Conservation (phyloP, 1,284 basidiomycete genomes). For the Ustilago sp. region DNA sequence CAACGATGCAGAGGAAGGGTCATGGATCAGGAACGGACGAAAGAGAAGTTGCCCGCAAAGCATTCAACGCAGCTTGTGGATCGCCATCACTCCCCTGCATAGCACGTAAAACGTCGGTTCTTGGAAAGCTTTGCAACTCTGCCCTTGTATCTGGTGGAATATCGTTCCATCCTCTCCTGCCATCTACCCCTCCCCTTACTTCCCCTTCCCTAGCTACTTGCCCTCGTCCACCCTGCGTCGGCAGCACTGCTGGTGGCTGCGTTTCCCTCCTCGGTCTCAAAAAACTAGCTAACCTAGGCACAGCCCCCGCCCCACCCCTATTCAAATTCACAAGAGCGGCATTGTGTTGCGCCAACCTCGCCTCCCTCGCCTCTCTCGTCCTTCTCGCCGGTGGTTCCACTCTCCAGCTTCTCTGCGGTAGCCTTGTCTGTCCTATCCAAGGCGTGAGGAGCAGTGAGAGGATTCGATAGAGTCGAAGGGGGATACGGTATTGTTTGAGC, state of each 20-base stretch:
- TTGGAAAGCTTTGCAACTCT: background rate
- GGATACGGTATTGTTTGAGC: constrained; percentile 29
- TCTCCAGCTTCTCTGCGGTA: constrained; percentile 32
- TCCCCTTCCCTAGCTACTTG: background rate
- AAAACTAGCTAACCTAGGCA: constrained; percentile 28
- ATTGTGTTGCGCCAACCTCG: constrained; percentile 32
- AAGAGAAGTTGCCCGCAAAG: background rate
- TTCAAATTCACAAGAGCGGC: constrained; percentile 14
- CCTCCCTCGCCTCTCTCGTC: constrained; percentile 23
- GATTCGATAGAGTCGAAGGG: constrained; percentile 17
- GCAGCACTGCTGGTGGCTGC: background rate
- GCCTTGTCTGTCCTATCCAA: constrained; percentile 23
- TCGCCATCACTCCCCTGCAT: constrained; percentile 12
- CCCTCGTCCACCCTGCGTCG: background rate
- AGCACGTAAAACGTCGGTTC: constrained; percentile 6
- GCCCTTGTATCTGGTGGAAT: constrained; percentile 8
- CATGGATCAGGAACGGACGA: background rate
- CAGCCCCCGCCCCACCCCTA: background rate
- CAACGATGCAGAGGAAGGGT: background rate
- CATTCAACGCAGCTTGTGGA: background rate
- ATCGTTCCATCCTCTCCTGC: constrained; percentile 19
- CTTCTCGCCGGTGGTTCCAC: constrained; percentile 25
- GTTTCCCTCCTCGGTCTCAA: constrained; percentile 13
- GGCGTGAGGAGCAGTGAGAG: constrained; percentile 6
- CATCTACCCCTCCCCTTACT: background rate